These are phyloP conservation scores for Penicillium capsulatum DNA, from an alignment of 2,329 filamentous ascomycete species.

Conservation along the genomic window DNA sequence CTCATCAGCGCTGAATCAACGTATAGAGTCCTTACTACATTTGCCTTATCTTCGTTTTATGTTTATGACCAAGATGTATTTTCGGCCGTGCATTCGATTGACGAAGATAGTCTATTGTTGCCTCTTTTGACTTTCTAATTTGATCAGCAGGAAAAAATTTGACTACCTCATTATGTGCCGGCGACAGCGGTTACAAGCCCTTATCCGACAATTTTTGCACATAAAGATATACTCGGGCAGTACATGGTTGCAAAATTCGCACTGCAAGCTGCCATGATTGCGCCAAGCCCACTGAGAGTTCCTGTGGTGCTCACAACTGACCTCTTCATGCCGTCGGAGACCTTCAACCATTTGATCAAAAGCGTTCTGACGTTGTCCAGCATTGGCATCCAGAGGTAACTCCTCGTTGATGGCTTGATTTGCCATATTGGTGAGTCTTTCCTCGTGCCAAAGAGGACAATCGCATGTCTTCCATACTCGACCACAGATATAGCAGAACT, in stretches of 20 bases:
- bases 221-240: background rate
- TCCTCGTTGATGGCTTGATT: slow-evolving; percentile 8
- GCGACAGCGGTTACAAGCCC: slow-evolving; percentile 4
- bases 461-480: background rate
- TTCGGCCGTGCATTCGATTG: no score
- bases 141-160: no score
- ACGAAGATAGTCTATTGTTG: no score
- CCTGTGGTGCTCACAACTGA: slow-evolving; percentile 10
- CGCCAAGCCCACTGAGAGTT: slow-evolving; percentile 10
- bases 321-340: slow-evolving; percentile 8
- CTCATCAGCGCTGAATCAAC: no score
- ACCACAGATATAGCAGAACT: slow-evolving; percentile 7
- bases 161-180: no score
- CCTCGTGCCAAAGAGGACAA: slow-evolving; percentile 8
- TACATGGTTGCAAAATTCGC: background rate
- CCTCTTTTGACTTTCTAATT: no score
- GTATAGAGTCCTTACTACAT: no score
- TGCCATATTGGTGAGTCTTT: slow-evolving; percentile 6
- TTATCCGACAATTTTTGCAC: slow-evolving; percentile 12
- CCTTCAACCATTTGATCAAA: slow-evolving; percentile 6
- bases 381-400: slow-evolving; percentile 1
- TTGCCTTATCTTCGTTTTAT: no score
- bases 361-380: background rate
- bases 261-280: background rate
- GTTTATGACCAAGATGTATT: no score